phyloP scores from a whole-genome alignment of 805 yeast genomes.

The Kurtzmaniella fragi region DNA sequence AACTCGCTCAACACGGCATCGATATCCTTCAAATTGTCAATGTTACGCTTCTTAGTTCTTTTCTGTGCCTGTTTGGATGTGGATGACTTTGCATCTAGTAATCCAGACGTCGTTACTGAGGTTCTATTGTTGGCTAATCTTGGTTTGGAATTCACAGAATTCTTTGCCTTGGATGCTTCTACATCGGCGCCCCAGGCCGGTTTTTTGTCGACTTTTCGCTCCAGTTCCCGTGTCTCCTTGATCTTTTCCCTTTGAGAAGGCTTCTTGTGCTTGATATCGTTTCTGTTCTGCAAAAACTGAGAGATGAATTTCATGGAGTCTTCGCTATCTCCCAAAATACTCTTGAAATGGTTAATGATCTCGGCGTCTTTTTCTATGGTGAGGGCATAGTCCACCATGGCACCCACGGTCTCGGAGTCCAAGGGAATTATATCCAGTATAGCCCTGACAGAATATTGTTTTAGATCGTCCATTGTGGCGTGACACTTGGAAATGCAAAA shows the following conservation, averaged over 20 bases:
- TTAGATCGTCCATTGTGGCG: slow-evolving; percentile 7
- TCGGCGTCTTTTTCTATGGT: slow-evolving; percentile 43
- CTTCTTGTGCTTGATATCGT: slow-evolving; percentile 15
- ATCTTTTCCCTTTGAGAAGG: slow-evolving; percentile 4
- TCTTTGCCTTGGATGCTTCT: slow-evolving; percentile 3
- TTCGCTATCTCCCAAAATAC: slow-evolving; percentile 54
- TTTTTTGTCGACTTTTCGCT: not conserved
- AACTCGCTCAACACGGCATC: slow-evolving; percentile 56
- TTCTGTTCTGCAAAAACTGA: slow-evolving; percentile 36
- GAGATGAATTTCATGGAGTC: slow-evolving; percentile 44
- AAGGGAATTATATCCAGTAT: slow-evolving; percentile 45
- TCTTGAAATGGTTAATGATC: slow-evolving; percentile 48
- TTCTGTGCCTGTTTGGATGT: slow-evolving; percentile 20
- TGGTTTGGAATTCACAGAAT: slow-evolving; percentile 5
- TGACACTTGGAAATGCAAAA: not conserved
- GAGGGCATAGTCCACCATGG: slow-evolving; percentile 51
- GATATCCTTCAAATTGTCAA: slow-evolving; percentile 58
- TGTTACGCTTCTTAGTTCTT: slow-evolving; percentile 38
- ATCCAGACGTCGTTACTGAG: slow-evolving; percentile 41
- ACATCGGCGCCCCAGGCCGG: slow-evolving; percentile 4
- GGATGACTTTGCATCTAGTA: slow-evolving; percentile 30
- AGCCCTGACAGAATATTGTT: slow-evolving; percentile 22
- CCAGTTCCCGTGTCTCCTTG: not conserved
- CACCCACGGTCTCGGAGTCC: slow-evolving; percentile 50
- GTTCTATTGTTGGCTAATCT: slow-evolving; percentile 6